Conservation (phyloP, 768 basidiomycete genomes). For the Hericium coralloides region DNA sequence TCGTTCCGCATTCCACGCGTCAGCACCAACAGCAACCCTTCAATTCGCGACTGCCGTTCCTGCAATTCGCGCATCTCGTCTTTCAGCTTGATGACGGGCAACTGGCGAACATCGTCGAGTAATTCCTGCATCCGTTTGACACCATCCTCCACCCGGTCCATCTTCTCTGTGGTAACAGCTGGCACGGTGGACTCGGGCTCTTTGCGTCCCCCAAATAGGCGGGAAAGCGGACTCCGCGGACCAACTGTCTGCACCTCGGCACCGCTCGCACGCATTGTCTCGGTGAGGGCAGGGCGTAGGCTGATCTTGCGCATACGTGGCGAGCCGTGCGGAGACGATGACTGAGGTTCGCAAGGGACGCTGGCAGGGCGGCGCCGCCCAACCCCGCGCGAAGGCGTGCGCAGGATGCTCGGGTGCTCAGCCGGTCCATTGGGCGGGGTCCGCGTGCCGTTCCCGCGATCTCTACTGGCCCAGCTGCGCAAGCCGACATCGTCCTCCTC, state of each 20-base stretch:
- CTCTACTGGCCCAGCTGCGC: conserved; percentile 13
- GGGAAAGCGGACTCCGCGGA: conserved; percentile 39
- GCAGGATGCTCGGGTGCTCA: neutral
- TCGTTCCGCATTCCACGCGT: conserved; percentile 55
- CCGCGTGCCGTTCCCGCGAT: conserved; percentile 1
- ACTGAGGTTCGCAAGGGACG: conserved; percentile 15
- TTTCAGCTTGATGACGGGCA: conserved; percentile 59
- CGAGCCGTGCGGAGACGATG: conserved; percentile 13
- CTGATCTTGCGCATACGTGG: conserved; percentile 18
- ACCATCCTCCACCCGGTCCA: conserved; percentile 34
- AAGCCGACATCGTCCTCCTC: conserved; percentile 29
- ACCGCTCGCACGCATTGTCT: conserved; percentile 12
- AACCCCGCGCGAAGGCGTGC: conserved; percentile 2
- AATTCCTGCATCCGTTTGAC: conserved; percentile 50
- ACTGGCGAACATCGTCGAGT: conserved; percentile 50
- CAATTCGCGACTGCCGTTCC: conserved; percentile 70
- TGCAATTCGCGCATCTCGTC: conserved; percentile 81
- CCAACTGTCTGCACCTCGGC: conserved; percentile 19
- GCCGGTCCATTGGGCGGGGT: neutral
- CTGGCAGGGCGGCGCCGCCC: conserved; percentile 12
- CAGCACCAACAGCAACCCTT: conserved; percentile 58
- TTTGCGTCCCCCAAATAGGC: conserved; percentile 30
- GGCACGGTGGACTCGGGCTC: conserved; percentile 9
- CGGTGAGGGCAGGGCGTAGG: conserved; percentile 16
- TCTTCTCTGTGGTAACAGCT: conserved; percentile 12